phyloP scores from a whole-genome alignment of 83 land plant genomes.

The Picea abies region DNA sequence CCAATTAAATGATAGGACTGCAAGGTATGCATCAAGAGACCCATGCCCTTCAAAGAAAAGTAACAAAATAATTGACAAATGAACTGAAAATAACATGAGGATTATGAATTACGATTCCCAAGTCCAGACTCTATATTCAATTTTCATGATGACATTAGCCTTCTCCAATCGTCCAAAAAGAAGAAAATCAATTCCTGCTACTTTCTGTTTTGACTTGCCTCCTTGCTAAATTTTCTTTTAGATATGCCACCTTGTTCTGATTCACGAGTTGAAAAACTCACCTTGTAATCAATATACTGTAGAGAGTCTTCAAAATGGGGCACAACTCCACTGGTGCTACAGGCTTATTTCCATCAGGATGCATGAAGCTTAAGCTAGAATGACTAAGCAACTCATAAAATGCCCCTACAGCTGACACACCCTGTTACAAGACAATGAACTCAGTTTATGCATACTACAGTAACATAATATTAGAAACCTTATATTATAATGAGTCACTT shows the following conservation, averaged over 20 bases:
- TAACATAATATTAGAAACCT: background rate
- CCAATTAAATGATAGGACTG: background rate
- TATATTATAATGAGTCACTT: background rate
- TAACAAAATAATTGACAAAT: background rate
- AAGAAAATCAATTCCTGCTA: background rate
- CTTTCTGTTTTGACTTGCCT: background rate
- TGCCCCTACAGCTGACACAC: slow-evolving; percentile 61
- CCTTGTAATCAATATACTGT: slow-evolving; percentile 49
- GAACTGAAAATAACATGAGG: background rate
- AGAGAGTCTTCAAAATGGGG: slow-evolving; percentile 48
- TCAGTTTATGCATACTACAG: background rate
- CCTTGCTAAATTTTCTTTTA: background rate
- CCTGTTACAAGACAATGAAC: slow-evolving; percentile 25
- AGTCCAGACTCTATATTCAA: background rate
- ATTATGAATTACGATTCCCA: background rate
- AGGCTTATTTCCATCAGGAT: slow-evolving; percentile 44
- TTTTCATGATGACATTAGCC: background rate
- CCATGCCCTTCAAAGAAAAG: background rate
- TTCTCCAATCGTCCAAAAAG: background rate
- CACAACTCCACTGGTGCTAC: slow-evolving; percentile 58
- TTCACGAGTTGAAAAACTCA: slow-evolving; percentile 9
- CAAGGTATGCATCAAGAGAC: background rate
- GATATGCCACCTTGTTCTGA: background rate
- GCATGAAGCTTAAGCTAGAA: slow-evolving; percentile 49
- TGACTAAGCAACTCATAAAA: slow-evolving; percentile 57